phyloP scores from a whole-genome alignment of 2,329 filamentous ascomycete genomes.

The Colletotrichum eleusines region DNA sequence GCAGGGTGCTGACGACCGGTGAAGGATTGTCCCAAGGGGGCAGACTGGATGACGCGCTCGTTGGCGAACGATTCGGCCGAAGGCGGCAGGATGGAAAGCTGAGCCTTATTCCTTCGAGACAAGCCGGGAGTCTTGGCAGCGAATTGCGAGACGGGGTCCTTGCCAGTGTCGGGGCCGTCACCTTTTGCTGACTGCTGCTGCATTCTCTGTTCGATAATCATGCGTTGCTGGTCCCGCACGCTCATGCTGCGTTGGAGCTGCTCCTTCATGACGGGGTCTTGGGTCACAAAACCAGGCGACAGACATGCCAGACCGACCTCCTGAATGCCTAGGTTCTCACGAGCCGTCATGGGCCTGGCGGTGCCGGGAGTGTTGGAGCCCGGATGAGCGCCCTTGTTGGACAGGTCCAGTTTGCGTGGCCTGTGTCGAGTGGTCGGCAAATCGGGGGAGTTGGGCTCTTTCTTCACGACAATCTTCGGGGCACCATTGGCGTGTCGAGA shows the following conservation, averaged over 20 bases:
- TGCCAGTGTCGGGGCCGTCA: conserved; percentile 71
- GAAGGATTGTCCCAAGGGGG: conserved; percentile 93
- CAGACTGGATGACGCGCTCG: conserved; percentile 96
- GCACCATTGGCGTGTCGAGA: conserved; percentile 66
- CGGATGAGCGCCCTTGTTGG: conserved; percentile 66
- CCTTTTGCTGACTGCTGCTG: conserved; percentile 89
- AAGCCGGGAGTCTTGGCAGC: conserved; percentile 79
- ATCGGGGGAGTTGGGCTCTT: conserved; percentile 91
- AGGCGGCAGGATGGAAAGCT: conserved; percentile 94
- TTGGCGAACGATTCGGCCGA: conserved; percentile 92
- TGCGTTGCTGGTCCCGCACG: conserved; percentile 92
- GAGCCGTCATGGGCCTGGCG: conserved; percentile 81
- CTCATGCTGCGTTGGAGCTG: conserved; percentile 94
- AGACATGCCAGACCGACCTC: conserved; percentile 94
- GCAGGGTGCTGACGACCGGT: conserved; percentile 87
- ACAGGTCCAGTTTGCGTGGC: conserved; percentile 82
- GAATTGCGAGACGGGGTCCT: conserved; percentile 61
- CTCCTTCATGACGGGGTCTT: conserved; percentile 96
- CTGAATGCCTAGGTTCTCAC: conserved; percentile 85
- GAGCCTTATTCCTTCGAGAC: conserved; percentile 81
- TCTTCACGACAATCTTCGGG: conserved; percentile 94
- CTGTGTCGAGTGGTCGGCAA: conserved; percentile 78
- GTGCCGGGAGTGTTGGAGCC: conserved; percentile 68
- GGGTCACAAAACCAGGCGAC: conserved; percentile 94
- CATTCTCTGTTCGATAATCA: conserved; percentile 91